Evolutionary conservation across 495 filamentous ascomycete species (phyloP), one percentile per base, ranked within the genome.

Genomic region (Penicillium goetzii): DNA sequence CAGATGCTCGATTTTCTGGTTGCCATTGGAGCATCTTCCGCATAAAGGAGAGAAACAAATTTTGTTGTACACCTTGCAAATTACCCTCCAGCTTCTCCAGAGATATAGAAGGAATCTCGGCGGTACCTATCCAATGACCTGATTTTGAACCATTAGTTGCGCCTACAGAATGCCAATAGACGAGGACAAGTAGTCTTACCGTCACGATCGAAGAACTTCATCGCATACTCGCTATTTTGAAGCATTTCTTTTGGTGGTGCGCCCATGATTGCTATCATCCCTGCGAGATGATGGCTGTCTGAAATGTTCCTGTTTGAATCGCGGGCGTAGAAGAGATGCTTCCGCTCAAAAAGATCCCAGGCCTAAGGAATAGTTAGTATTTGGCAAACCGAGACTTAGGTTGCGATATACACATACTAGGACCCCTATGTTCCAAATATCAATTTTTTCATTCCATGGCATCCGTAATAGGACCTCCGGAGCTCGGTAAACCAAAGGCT

Each of bases 321-420:
- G 8, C 58, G 30, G 32, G 73, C 77, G 9, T 63, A 53, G 58
- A 85, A 84, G n/a, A 83, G 65, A 61, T 74, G 68, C 8, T 67
- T 59, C 17, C 69, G 67, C 65, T 83, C 74, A 57, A 81, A 81
- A 4, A 84, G 59, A 62, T 81, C 73, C 80, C 78, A 83, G 14
- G 56, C 26, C 58, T 57, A 43, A 15, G 14, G 10, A 33, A 51
- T 43, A 59, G 15, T 54, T 23, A 61, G 55, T 53, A n/a, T 8
- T 34, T n/a, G 45, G 25, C 25, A 11, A 15, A 30, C 1, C 17
- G 43, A 51, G 28, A 65, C 26, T 69, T 14, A 56, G n/a, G n/a
- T n/a, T 43, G 34, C 36, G 41, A 49, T 34, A 34, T 32, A n/a
- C n/a, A 53, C 71, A 43, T 72, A 85, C 80, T 62, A 83, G 63